A percentile compares a stretch with the other conserved stretches of the same genome.
Conservation (phyloP, 192 early-diverging fungal genomes). For the Oehlia diaphana region DNA sequence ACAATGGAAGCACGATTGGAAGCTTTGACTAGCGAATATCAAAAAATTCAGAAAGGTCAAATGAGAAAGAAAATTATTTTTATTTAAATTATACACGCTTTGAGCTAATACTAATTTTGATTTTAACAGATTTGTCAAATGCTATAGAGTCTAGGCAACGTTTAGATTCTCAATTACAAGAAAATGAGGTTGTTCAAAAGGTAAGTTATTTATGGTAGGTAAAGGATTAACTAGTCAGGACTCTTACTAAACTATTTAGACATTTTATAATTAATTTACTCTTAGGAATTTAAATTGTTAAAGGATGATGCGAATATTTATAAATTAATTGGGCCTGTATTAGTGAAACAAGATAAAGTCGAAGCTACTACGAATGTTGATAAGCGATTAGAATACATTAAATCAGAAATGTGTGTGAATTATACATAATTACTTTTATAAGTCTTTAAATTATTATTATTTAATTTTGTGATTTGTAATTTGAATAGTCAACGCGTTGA, state of each 20-base stretch:
- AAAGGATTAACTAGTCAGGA: no score
- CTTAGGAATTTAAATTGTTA: constrained; percentile 85
- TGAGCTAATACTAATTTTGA: neutral
- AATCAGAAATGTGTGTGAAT: constrained; percentile 74
- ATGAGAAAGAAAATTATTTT: neutral
- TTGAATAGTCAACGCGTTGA: constrained; percentile 76
- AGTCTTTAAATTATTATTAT: neutral
- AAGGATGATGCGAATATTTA: constrained; percentile 84
- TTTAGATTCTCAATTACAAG: constrained; percentile 94
- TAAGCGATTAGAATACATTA: constrained; percentile 93
- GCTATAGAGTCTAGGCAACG: constrained; percentile 74
- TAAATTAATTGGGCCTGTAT: constrained; percentile 95
- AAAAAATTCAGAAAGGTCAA: constrained; percentile 26
- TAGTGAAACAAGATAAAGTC: constrained; percentile 87
- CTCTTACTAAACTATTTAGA: no score
- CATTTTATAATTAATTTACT: neutral
- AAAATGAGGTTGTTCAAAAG: constrained; percentile 90
- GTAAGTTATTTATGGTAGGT: constrained; percentile 37
- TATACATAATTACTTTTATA: neutral
- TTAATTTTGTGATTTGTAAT: neutral
- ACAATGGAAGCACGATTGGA: constrained; percentile 17
- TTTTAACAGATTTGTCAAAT: constrained; percentile 66
- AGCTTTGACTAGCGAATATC: neutral
- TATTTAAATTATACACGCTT: neutral
- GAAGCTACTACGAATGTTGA: constrained; percentile 89